phyloP scores from a whole-genome alignment of 441 rosid genomes.

The Gossypium aridum region DNA sequence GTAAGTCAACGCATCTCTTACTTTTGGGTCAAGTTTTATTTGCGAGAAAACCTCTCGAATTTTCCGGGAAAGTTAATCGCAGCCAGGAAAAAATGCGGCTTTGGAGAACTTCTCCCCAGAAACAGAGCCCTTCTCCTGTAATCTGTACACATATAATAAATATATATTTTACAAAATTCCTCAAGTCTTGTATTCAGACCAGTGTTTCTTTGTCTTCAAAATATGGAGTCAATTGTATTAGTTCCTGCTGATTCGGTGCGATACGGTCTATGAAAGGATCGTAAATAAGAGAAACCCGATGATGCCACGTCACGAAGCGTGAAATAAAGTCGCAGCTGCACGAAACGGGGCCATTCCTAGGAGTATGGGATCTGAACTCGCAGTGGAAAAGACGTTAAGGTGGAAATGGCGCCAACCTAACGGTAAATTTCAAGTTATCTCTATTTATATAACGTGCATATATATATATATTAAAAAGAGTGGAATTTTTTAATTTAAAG shows the following conservation, averaged over 20 bases:
- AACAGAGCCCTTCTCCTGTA: background rate
- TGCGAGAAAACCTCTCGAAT: background rate
- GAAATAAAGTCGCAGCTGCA: background rate
- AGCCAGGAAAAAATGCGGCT: background rate
- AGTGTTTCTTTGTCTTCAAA: background rate
- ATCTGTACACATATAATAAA: background rate
- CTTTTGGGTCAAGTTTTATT: background rate
- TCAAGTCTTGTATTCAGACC: slow-evolving; percentile 2
- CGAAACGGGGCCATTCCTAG: background rate
- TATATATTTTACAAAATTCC: background rate
- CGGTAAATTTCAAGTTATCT: background rate
- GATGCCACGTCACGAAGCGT: background rate
- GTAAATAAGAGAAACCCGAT: background rate
- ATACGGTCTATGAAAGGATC: background rate
- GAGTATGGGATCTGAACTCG: background rate
- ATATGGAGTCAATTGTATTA: background rate
- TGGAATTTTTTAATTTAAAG: too few species aligned
- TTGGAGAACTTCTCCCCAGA: background rate
- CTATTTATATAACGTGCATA: too few species aligned
- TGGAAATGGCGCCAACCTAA: slow-evolving; percentile 11
- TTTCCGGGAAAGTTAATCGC: background rate
- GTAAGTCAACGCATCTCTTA: slow-evolving; percentile 6
- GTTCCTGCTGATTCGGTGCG: background rate
- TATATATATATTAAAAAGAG: too few species aligned
- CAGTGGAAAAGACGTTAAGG: background rate